Base-by-base conservation (phyloP, 139 green algal genomes). In the Chlorella vulgaris region DNA sequence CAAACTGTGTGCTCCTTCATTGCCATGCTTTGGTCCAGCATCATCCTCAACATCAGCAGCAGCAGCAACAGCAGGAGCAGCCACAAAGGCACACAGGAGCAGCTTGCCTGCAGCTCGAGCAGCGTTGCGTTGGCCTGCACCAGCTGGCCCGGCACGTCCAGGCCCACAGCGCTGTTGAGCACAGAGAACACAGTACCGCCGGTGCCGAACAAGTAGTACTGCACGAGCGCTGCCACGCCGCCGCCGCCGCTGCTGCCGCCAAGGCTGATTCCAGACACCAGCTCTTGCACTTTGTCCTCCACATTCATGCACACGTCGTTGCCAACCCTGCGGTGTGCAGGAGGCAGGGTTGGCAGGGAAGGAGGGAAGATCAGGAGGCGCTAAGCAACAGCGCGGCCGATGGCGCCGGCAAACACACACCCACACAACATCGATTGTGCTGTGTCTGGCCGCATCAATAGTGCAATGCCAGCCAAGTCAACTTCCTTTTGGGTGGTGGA, bases 271-370 rank as follows among this genome's bases (percentile, higher is more conserved):
- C 15, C 35, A 24, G 31, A 35, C 18, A 80, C 8, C 28, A 71
- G 5, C 15, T 70, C 39, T 2, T 33, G 40, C 15, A 40, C 58
- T 39, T 80, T 80, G 58, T 36, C 26, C 58, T 80, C 74, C 26
- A 60, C 7, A 40, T 80, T 70, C 28, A 80, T 38, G 53, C 74
- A 80, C 55, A 68, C 58, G 18, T 80, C 74, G 74, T 80, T 80
- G 58, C 74, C 74, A 19, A 71, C 74, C 35, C 73, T 79, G 50
- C 42, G 42, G 47, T 13, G 29, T n/a, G 28, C n/a, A 50, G 35
- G 28, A 3, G 7, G 6, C 62, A 42, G 62, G 29, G 13, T n/a
- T 8, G n/a, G 10, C 6, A 69, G 10, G 22, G n/a, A 33, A 67
- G 4, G 47, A n/a, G 47, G 10, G 47, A 24, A 15, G 47, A 55